Base-by-base conservation (phyloP, 805 yeast genomes). In the Jamesozyma jinghongensis region DNA sequence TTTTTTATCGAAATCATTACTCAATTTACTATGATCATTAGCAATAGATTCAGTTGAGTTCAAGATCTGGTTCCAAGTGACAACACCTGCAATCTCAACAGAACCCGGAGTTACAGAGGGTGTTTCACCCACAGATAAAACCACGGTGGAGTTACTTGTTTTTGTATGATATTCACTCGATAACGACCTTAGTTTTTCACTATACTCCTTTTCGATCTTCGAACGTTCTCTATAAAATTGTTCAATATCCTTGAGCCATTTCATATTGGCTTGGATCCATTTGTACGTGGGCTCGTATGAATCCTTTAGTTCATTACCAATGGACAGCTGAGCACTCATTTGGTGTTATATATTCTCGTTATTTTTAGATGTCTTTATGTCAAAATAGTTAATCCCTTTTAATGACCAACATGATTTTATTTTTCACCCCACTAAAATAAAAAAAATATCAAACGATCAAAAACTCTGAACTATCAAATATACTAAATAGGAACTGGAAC, bases 21-120 rank as follows among this genome's bases (percentile, higher is more conserved):
- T 71, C 36, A 88, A 70, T 38, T 70, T 63, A 19, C 59, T 57
- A 50, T 77, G 79, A 50, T 84, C 94, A 40, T 70, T 74, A 29
- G 95, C 81, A 30, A 84, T 74, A 19, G 71, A 66, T 61, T 88
- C 97, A 1, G 95, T 85, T 55, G 85, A 92, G 3, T 82, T 71
- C 44, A 90, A 70, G 5, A 88, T 74, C 48, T 86, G 94, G 34
- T 75, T 85, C 98, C 98, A 90, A 1, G 94, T 75, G 11, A 85
- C 94, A 46, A 88, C 65, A 13, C 84, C 70, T 0, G 96, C 95
- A 48, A 84, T 73, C 57, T 92, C 97, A 37, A 90, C 67, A 0
- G 97, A 86, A 0, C 99, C 98, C 0, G 98, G 97, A 0, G 99
- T 92, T 33, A 85, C 74, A 32, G 78, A 73, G 0, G 99, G 98